These are phyloP conservation scores for Chrysoporthe austroafricana DNA, from an alignment of 2,329 filamentous ascomycete genomes.

Conservation along the genomic window DNA sequence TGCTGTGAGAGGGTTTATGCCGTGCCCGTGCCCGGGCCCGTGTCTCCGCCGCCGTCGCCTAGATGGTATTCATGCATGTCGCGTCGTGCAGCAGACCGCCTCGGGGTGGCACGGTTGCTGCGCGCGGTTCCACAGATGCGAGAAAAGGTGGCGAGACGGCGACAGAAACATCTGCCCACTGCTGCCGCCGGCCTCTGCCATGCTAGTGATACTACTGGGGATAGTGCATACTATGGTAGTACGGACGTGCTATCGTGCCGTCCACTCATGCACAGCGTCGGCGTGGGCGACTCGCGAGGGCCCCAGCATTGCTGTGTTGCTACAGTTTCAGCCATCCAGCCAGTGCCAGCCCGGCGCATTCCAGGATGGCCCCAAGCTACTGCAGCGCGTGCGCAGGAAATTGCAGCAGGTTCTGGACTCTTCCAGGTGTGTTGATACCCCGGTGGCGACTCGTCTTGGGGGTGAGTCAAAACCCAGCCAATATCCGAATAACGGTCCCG, in stretches of 20 bases:
- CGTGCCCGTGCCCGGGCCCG: not conserved
- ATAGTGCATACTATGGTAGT: too few species aligned
- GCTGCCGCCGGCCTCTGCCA: not conserved
- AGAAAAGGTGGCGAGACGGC: slow-evolving; percentile 12
- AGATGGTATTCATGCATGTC: slow-evolving; percentile 10
- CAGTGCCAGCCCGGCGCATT: not conserved
- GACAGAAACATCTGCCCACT: slow-evolving; percentile 12
- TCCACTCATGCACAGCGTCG: not conserved
- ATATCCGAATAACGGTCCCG: not conserved
- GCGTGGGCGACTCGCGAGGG: not conserved
- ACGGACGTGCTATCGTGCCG: not conserved
- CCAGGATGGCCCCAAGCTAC: not conserved
- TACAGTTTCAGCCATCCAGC: not conserved
- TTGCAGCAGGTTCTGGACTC: not conserved
- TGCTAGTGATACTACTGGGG: not conserved
- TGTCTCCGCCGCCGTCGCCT: not conserved
- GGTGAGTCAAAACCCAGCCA: not conserved
- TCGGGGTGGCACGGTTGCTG: not conserved
- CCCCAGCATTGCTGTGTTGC: not conserved
- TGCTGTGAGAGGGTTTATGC: not conserved
- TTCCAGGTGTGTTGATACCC: not conserved
- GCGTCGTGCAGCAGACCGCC: slow-evolving; percentile 16
- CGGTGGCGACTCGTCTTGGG: not conserved
- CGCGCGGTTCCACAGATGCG: not conserved
- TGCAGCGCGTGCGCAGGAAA: not conserved